Evolutionary conservation across 352 stramenopile genomes (phyloP), one percentile per base, ranked within the genome.

Genomic region (Pythium folliculosum): DNA sequence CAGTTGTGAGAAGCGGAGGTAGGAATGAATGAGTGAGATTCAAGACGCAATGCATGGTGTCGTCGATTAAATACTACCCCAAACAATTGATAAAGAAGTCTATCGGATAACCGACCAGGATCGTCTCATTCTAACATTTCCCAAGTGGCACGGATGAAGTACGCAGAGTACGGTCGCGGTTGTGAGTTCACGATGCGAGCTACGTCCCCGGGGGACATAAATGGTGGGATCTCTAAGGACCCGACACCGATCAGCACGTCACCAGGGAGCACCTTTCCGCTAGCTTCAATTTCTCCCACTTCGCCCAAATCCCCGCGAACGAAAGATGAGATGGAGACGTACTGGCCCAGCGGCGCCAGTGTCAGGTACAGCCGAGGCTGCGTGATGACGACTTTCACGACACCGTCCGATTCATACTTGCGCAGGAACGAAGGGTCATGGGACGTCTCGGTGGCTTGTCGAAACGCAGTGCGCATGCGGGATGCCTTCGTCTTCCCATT

Each of bases 141-240:
- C 85, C 85, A 93, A 4, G 78, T 84, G 48, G 81, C 72, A 14
- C 83, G 82, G 59, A 88, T 72, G 51, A 93, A 92, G 65, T 75
- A 83, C 27, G 88, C 67, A 8, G 63, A 60, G 43, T 91, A 78
- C 35, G 85, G 85, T 9, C 81, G 77, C 21, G 70, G 55, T 6
- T 77, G 54, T 5, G 57, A 56, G 22, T 62, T 77, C 7, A 92
- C 78, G 27, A 89, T 57, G 10, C 63, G 69, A n/a, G 81, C 85
- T 12, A 92, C 64, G 23, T 86, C 53, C 16, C 53, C 65, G 0
- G 83, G 78, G 3, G 75, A 70, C 71, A 76, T 77, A 12, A 60
- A 65, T 0, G 69, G 47, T 1, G 21, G 19, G 52, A 90, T 68
- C 1, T 60, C 37, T 9, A 60, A 67, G 12, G 71, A 45, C 38